Evolutionary conservation across 257 asterid species (phyloP).

Genomic region (Misopates orontium): DNA sequence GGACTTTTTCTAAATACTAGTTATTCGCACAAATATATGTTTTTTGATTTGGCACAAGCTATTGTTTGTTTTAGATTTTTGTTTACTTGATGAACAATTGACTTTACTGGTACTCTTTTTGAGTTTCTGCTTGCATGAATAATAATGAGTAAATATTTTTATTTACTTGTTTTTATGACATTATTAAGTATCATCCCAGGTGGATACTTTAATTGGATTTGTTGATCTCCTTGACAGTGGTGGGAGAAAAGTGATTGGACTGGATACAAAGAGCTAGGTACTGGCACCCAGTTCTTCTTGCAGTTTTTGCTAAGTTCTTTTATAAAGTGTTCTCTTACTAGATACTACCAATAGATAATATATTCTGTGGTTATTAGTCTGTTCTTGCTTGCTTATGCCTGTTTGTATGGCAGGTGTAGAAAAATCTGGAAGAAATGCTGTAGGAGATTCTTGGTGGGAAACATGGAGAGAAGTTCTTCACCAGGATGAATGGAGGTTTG

Average conservation of each 20-base stretch:
- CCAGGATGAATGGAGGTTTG: conserved; percentile 99
- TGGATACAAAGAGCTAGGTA: conserved; percentile 99
- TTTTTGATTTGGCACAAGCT: not conserved
- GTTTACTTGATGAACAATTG: not conserved
- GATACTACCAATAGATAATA: not conserved
- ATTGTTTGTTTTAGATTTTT: not conserved
- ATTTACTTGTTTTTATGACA: conserved; percentile 51
- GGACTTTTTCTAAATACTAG: too few species aligned
- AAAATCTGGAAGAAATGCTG: conserved; percentile 92
- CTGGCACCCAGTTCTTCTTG: conserved; percentile 9
- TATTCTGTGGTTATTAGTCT: not conserved
- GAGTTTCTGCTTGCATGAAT: not conserved
- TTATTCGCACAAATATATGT: too few species aligned
- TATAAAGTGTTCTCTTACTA: not conserved
- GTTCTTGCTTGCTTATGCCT: conserved; percentile 28
- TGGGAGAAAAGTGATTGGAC: conserved; percentile 99
- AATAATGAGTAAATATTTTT: not conserved
- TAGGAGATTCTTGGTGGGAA: conserved; percentile 99
- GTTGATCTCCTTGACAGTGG: conserved; percentile 99
- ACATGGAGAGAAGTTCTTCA: conserved; percentile 98
- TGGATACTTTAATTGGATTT: conserved; percentile 96
- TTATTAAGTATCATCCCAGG: conserved; percentile 85
- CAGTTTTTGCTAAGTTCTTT: conserved; percentile 17
- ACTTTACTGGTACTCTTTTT: not conserved
- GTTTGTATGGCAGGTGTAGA: conserved; percentile 67